phyloP scores from a whole-genome alignment of 805 yeast genomes.

The Yamadazyma philogaea region DNA sequence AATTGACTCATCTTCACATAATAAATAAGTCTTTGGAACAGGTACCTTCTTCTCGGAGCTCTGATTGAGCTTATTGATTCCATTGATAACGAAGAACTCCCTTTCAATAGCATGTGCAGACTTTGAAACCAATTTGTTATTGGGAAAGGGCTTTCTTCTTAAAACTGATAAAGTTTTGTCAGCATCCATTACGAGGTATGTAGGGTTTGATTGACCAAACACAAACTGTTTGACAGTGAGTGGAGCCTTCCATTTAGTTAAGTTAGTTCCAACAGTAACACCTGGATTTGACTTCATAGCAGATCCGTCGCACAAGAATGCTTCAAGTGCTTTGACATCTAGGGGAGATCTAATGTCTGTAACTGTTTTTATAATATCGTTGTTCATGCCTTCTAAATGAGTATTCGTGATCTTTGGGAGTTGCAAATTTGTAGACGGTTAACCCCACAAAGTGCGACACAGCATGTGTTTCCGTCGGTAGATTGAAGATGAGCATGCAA shows the following conservation, averaged over 20 bases:
- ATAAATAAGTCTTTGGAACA: slow-evolving; percentile 48
- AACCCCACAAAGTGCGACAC: slow-evolving; percentile 7
- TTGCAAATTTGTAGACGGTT: background rate
- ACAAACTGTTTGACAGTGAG: slow-evolving; percentile 48
- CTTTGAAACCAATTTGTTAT: slow-evolving; percentile 46
- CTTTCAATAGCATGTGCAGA: slow-evolving; percentile 64
- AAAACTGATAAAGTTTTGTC: slow-evolving; percentile 43
- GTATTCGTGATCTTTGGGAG: background rate
- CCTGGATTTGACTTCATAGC: slow-evolving; percentile 11
- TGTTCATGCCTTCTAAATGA: no score
- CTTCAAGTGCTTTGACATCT: slow-evolving; percentile 22
- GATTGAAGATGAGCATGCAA: no score
- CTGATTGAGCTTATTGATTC: slow-evolving; percentile 29
- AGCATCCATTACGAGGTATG: slow-evolving; percentile 48
- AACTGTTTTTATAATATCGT: slow-evolving; percentile 20
- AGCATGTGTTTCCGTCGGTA: no score
- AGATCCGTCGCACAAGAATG: slow-evolving; percentile 17
- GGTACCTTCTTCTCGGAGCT: slow-evolving; percentile 37
- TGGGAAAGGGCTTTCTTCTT: slow-evolving; percentile 55
- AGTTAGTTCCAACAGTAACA: slow-evolving; percentile 22
- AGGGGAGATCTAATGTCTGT: slow-evolving; percentile 36
- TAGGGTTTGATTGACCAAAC: slow-evolving; percentile 65
- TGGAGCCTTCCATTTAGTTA: slow-evolving; percentile 27
- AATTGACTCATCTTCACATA: slow-evolving; percentile 55
- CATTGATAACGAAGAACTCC: slow-evolving; percentile 51